Conservation (phyloP, 441 rosid genomes). For the Theobroma grandiflorum region DNA sequence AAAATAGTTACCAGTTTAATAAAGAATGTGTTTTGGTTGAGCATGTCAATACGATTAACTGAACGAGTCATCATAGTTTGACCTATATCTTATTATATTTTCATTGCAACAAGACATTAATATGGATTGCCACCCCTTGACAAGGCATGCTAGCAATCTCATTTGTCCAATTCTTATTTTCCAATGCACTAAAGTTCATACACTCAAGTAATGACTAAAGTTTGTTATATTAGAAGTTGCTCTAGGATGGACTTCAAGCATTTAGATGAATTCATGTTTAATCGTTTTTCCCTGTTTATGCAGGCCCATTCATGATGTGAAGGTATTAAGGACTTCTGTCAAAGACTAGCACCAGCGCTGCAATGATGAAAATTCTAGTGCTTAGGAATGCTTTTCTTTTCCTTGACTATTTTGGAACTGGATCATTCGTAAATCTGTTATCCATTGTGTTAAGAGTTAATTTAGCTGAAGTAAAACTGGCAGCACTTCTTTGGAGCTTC, state of each 20-base stretch:
- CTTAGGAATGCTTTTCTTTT: slow-evolving; percentile 1
- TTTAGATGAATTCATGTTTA: neutral
- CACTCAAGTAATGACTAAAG: neutral
- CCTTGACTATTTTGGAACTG: neutral
- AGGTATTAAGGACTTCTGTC: slow-evolving; percentile 83
- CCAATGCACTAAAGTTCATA: neutral
- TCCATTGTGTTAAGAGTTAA: neutral
- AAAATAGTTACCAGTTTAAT: neutral
- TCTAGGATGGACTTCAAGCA: neutral
- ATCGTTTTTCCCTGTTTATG: neutral
- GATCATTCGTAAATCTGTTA: neutral
- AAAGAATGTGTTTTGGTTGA: neutral
- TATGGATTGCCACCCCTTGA: neutral
- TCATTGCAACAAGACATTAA: neutral
- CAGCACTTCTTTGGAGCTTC: slow-evolving; percentile 5
- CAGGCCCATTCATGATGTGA: slow-evolving; percentile 97
- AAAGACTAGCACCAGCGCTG: slow-evolving; percentile 51
- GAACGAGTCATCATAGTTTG: neutral
- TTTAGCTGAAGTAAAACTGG: neutral
- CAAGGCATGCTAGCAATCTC: neutral
- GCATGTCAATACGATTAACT: neutral
- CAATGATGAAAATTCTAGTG: neutral
- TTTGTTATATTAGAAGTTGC: neutral
- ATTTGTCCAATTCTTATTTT: neutral
- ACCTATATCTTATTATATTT: neutral